Evolutionary conservation across 2,329 filamentous ascomycete species (phyloP), one percentile per base, ranked within the genome.

Genomic region (Penicillium sp.): DNA sequence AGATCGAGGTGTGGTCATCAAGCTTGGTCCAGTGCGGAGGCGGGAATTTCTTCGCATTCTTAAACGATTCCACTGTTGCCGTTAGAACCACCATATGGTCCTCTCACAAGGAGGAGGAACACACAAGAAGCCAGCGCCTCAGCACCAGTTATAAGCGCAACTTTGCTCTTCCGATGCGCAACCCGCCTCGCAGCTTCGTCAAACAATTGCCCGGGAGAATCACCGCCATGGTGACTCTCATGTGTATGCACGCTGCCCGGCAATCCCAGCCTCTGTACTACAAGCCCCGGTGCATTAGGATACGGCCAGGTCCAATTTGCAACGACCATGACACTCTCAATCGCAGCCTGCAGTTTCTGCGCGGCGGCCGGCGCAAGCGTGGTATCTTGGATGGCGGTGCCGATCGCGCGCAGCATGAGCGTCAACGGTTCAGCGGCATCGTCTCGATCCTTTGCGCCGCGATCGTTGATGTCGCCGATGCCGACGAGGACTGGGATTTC

Each of bases 151-250:
- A 91, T 73, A 44, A 90, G 72, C 0, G 86, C 86, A 6, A 90
- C 80, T 17, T 81, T 86, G 9, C 74, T 82, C 57, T 87, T 76
- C 1, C 86, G 82, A 23, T 71, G 74, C 0, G 85, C 78, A 15
- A 91, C 82, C 30, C 86, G 79, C 19, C 84, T 77, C 1, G 87
- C 87, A 0, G 87, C 87, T 57, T 88, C 84, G 64, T 91, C 88
- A n/a, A 90, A 81, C 9, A 90, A 70, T 62, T 83, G 82, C 0
- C 82, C 87, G 0, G 88, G 88, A 35, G 87, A 83, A 66, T 90
- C 86, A 0, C 88, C 88, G 0, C 87, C 88, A 76, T 90, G 86
- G 3, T 84, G 82, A 26, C 82, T 86, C 62, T 85, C 82, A 29
- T 78, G 73, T 52, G 77, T 81, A 67, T 86, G 83, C 1, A 75